Base-by-base conservation (phyloP, 352 stramenopile species). In the Globisporangium polare region DNA sequence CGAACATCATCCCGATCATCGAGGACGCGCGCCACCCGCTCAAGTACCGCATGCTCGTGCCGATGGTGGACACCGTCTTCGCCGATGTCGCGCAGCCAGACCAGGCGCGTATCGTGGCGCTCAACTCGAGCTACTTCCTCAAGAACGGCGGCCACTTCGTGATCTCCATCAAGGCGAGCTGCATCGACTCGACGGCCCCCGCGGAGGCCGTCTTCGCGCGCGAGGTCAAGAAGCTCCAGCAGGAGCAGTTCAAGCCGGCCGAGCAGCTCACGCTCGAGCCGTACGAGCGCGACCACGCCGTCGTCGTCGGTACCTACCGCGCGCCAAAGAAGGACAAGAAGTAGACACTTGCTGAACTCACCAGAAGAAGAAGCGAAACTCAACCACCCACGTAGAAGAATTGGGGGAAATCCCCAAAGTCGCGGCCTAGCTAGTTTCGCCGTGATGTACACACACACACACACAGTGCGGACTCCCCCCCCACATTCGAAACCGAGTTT, bases 1-100 rank as follows among this genome's bases (percentile, higher is more conserved):
- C 97, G 6, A 99, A 99, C 79, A 88, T 99, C 6, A 98, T 99
- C 58, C 97, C 97, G 63, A 99, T 99, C 73, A 99, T 99, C 56
- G 97, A 99, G 78, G 97, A 99, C 83, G 97, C 96, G 1, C 83
- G 96, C 62, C 96, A 99, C 77, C 97, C 97, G 63, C 88, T 99
- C 52, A 99, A 99, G 83, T 99, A 99, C 80, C 87, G 96, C 58
- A 99, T 99, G 95, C 83, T 99, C 42, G 94, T 99, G 61, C 95
- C 95, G 15, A 99, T 99, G 97, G 97, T 99, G 17, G 97, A 99
- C 78, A 90, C 80, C 51, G 88, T 99, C 37, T 99, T 99, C 78
- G 97, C 97, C 29, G 97, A 99, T 89, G 97, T 99, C 26, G 97
- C 97, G 17, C 97, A 99, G 76, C 97, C 97, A 9, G 97, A 99